Conservation (phyloP, 2,329 filamentous ascomycete species). For the Claviceps maximensis region DNA sequence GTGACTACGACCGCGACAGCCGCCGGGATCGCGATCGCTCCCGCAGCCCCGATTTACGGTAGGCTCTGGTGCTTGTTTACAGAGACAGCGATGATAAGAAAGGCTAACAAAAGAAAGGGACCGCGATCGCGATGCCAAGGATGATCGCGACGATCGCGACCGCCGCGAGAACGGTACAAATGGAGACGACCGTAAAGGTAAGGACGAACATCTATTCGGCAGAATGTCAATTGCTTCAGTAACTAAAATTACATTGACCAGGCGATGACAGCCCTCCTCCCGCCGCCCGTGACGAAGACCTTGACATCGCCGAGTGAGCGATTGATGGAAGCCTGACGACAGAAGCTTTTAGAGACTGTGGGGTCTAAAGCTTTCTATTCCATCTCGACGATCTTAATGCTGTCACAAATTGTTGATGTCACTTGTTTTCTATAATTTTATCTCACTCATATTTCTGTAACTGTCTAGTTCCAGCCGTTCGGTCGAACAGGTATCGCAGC, state of each 20-base stretch:
- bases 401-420: background rate
- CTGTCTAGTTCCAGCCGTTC: constrained; percentile 11
- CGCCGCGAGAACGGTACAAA: constrained; percentile 67
- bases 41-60: constrained; percentile 54
- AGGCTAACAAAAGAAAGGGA: constrained; percentile 26
- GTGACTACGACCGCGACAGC: constrained; percentile 64
- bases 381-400: constrained; percentile 11
- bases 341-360: constrained; percentile 2
- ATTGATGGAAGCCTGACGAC: background rate
- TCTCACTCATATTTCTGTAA: constrained; percentile 8
- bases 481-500: constrained; percentile 10
- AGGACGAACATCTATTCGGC: constrained; percentile 6
- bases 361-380: constrained; percentile 1
- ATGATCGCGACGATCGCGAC: constrained; percentile 59
- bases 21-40: constrained; percentile 66
- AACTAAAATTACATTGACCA: background rate
- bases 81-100: background rate
- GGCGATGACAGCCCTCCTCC: constrained; percentile 58
- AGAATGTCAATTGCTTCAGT: background rate
- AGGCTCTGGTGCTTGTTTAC: constrained; percentile 9
- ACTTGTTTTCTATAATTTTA: background rate
- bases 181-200: constrained; percentile 85
- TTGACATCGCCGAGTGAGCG: constrained; percentile 76
- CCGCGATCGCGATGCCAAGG: constrained; percentile 43
- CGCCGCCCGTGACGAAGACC: constrained; percentile 69